phyloP scores from a whole-genome alignment of 163 green algal species.

The Chloroidium sp. region DNA sequence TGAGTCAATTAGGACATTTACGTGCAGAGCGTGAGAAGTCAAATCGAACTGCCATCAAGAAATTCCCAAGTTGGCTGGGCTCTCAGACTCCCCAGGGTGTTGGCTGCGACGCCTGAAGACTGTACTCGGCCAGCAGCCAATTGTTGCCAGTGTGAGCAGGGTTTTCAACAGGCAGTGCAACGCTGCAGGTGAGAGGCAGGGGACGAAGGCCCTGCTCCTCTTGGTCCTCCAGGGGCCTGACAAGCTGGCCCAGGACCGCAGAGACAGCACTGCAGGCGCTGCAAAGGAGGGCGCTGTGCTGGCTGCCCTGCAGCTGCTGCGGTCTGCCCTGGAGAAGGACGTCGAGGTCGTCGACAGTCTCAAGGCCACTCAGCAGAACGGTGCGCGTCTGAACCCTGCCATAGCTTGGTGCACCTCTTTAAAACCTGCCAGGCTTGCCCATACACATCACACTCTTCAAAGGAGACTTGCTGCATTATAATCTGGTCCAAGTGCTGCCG shows the following conservation, averaged over 20 bases:
- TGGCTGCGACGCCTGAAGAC: too few species aligned
- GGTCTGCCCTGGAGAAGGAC: constrained; percentile 42
- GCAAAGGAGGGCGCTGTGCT: constrained; percentile 41
- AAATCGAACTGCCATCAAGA: too few species aligned
- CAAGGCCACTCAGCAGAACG: background rate
- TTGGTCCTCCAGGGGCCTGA: constrained; percentile 31
- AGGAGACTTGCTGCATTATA: background rate
- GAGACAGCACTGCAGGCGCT: constrained; percentile 12
- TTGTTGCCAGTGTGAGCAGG: too few species aligned
- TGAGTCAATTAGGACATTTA: too few species aligned
- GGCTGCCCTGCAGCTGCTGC: constrained; percentile 53
- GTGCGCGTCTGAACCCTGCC: background rate
- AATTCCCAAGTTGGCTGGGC: too few species aligned
- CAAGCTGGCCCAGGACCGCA: constrained; percentile 25
- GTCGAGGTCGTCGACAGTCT: constrained; percentile 19
- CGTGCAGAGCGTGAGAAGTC: too few species aligned
- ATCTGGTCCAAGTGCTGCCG: too few species aligned
- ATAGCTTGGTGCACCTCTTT: background rate
- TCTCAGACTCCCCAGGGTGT: too few species aligned
- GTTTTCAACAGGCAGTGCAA: background rate
- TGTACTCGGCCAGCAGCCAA: background rate
- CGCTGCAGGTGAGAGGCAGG: constrained; percentile 27
- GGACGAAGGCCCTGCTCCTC: constrained; percentile 29
- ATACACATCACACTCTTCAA: background rate
- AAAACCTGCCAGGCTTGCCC: background rate